Percentiles rank a stretch among this genome's conserved stretches.
Evolutionary conservation across 371 early-diverging fungal genomes (phyloP).

Genomic region (Choanephora cucurbitarum): DNA sequence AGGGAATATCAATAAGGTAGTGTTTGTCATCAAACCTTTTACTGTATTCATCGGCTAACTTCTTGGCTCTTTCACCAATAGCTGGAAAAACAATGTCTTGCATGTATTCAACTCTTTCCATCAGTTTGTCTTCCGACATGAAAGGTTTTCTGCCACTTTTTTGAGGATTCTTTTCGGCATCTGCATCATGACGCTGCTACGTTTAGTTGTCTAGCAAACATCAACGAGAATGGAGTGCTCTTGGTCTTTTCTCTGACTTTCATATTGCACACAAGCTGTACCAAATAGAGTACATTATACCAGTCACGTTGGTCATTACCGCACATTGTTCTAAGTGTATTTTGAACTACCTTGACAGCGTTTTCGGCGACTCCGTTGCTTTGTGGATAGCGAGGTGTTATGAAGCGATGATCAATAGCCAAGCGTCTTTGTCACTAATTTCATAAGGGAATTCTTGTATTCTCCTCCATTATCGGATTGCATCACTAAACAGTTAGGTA

Average conservation of each 20-base stretch:
- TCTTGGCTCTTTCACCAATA: constrained; percentile 1
- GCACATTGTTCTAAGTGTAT: constrained; percentile 15
- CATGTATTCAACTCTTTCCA: constrained; percentile 18
- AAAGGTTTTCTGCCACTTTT: not conserved
- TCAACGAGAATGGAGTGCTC: constrained; percentile 14
- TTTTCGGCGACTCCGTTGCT: constrained; percentile 7
- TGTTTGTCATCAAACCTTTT: constrained; percentile 9
- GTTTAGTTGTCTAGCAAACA: constrained; percentile 18
- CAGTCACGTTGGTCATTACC: constrained; percentile 23
- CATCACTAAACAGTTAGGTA: constrained; percentile 11
- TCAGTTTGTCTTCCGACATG: constrained; percentile 12
- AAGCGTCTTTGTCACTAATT: too few relatives aligned
- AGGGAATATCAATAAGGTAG: constrained; percentile 8
- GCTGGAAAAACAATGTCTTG: constrained; percentile 27
- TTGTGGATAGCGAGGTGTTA: constrained; percentile 5
- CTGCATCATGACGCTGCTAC: not conserved
- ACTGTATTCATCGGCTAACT: constrained; percentile 4
- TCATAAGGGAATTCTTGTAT: constrained; percentile 15
- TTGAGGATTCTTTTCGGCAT: not conserved
- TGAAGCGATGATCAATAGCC: constrained; percentile 14
- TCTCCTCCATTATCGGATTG: constrained; percentile 36
- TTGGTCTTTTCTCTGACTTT: constrained; percentile 7
- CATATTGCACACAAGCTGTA: constrained; percentile 22
- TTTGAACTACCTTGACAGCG: constrained; percentile 15
- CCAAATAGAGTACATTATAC: constrained; percentile 20